Base-by-base conservation (phyloP, 164 flowering plant species). In the Paratinospora sagittata region DNA sequence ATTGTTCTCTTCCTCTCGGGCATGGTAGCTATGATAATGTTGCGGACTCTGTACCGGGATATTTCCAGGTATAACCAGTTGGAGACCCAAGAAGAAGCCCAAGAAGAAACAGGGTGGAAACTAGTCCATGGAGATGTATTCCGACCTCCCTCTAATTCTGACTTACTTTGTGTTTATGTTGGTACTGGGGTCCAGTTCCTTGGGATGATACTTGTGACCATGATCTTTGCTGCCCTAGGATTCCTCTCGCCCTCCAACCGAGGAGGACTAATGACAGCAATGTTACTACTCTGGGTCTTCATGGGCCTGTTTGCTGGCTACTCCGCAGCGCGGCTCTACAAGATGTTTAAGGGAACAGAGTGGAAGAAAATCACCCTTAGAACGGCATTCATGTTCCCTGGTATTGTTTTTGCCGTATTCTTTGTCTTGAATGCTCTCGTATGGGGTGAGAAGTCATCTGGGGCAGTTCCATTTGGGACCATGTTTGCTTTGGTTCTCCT, bases 71-170 rank as follows among this genome's bases (percentile, higher is more conserved):
- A 91, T 81, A 89, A 93, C 81, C 90, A 93, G 77, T 73, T 91
- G 21, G 98, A 93, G 79, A 93, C 92, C 52, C 98, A 88, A 74
- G 98, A 93, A 79, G 98, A 92, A 83, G 91, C 93, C 45, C 97
- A 89, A 73, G 97, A 91, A 81, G 97, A 92, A 81, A 92, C 96
- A 0, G 97, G 97, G 23, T 90, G 96, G 98, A 92, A 92, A 74
- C 78, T 92, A 68, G 92, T 92, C 45, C 96, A 90, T 76, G 97
- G 96, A 23, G 97, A 92, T 87, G 97, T 90, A 71, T 92, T 89
- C 80, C 84, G 98, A 79, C 88, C 94, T 67, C 97, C 96, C 23
- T 19, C 71, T 16, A 84, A 89, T 77, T 84, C 96, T 0, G 93
- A 92, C 70, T 72, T 92, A 68, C 89, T 92, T 0, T 92, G 98